Percentiles rank a stretch among this genome's conserved stretches.
Conservation (phyloP, 2,329 filamentous ascomycete genomes). For the Dothidotthia symphoricarpi region DNA sequence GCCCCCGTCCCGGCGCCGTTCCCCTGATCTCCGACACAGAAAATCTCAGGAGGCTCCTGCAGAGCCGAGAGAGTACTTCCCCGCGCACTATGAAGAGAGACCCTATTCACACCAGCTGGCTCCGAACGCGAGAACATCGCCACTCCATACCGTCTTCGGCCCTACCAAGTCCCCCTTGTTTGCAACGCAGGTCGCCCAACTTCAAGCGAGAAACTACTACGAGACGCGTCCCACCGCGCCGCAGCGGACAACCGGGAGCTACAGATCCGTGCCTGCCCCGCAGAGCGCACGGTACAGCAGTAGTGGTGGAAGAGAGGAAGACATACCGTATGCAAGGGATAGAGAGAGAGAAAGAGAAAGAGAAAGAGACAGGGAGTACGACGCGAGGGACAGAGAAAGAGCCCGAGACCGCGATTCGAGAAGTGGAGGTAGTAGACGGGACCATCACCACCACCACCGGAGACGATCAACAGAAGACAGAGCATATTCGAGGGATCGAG, state of each 20-base stretch:
- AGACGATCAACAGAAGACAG: conserved; percentile 28
- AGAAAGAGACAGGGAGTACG: conserved; percentile 8
- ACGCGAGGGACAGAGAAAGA: conserved; percentile 12
- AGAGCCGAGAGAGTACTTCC: conserved; percentile 42
- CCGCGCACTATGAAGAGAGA: conserved; percentile 33
- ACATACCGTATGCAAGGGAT: conserved; percentile 22
- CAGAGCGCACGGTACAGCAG: conserved; percentile 26
- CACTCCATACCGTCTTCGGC: conserved; percentile 40
- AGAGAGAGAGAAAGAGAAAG: conserved; percentile 3
- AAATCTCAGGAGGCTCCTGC: conserved; percentile 45
- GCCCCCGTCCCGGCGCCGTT: conserved; percentile 25
- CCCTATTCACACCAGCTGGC: conserved; percentile 29
- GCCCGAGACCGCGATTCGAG: conserved; percentile 6
- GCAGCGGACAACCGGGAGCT: conserved; percentile 16
- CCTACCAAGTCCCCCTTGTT: conserved; percentile 49
- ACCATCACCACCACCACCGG: conserved; percentile 15
- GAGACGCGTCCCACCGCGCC: conserved; percentile 31
- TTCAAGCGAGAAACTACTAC: conserved; percentile 37
- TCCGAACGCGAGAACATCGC: conserved; percentile 13
- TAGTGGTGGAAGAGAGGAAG: conserved; percentile 14
- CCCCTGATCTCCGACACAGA: conserved; percentile 40
- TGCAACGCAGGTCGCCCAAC: conserved; percentile 47
- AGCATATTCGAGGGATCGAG: conserved; percentile 14
- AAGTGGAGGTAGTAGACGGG: conserved; percentile 6
- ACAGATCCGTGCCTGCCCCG: conserved; percentile 19